Base-by-base conservation (phyloP, 2,329 filamentous ascomycete genomes). In the Trichoderma polysporum region DNA sequence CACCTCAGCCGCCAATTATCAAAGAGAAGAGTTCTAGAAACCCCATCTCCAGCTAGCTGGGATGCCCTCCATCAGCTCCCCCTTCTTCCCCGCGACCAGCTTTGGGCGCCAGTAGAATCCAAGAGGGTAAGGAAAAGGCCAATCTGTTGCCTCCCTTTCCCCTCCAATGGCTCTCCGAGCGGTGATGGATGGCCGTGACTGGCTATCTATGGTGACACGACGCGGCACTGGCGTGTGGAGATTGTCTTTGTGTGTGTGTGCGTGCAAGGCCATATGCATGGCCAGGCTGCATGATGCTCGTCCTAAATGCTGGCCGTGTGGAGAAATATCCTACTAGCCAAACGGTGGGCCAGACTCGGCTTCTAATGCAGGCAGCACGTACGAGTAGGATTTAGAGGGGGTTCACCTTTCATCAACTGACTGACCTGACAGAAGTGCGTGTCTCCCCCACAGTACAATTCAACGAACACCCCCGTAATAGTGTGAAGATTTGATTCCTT, bases 131-230 rank as follows among this genome's bases (percentile, higher is more conserved):
- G 41, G 53, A 19, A 50, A 31, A 27, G n/a, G 25, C 19, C 19
- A 62, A 50, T 22, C 37, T 33, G 12, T 49, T 39, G 35, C 50
- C 15, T 52, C 29, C 39, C 31, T 25, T 35, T 19, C 33, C 31
- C 45, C 22, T 47, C n/a, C 54, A n/a, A 15, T 50, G 27, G 37
- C 37, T 41, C 60, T 54, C 35, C 47, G 49, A 41, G 35, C 22
- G 33, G 9, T 53, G 58, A 45, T 67, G 65, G 65, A 29, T 67
- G 65, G 65, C 17, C 39, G 33, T 39, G 25, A 61, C 65, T 62
- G 65, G 65, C 65, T 57, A 29, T 17, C 65, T 57, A 47, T 57
- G 58, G 65, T 67, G 65, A 67, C 65, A 67, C 65, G 65, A 67
- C 19, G 58, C 65, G 65, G 58, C 58, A 57, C 41, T 67, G 65